Percentiles rank a stretch among this genome's conserved stretches.
Evolutionary conservation across 1,284 basidiomycete genomes (phyloP).

Genomic region (Cutaneotrichosporon spelunceum): DNA sequence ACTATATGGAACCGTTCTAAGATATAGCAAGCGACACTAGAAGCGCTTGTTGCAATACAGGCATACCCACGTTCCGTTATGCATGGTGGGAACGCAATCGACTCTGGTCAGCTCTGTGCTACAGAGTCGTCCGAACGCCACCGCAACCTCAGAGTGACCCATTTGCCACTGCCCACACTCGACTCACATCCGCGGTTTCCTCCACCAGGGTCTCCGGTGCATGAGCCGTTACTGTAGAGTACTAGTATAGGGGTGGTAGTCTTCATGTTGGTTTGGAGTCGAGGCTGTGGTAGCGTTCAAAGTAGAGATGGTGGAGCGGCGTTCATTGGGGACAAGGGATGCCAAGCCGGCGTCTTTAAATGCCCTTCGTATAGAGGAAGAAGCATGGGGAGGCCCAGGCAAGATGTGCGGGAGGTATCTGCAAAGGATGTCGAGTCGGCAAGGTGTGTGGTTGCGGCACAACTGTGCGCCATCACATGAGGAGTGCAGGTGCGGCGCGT

Average conservation of each 20-base stretch:
- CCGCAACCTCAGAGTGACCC: not conserved
- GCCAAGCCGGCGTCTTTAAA: not conserved
- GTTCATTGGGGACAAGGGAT: not conserved
- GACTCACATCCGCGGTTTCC: constrained; percentile 1
- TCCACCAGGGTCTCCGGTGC: not conserved
- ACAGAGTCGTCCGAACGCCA: not conserved
- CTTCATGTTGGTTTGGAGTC: not conserved
- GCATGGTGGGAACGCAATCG: not conserved
- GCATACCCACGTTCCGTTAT: constrained; percentile 1
- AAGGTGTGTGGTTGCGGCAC: not conserved
- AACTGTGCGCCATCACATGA: not conserved
- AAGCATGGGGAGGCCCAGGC: not conserved
- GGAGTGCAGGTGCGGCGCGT: not conserved
- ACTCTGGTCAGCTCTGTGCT: not conserved
- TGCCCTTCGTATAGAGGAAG: not conserved
- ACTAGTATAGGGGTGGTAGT: not conserved
- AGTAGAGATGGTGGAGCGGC: not conserved
- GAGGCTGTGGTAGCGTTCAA: too few species aligned
- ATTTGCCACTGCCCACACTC: not conserved
- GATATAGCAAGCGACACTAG: not conserved
- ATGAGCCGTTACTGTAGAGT: not conserved
- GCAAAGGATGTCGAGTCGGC: not conserved
- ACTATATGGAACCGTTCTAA: not conserved
- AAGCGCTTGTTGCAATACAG: not conserved
- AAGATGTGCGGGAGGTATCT: constrained; percentile 1